phyloP scores from a whole-genome alignment of 202 grass and related monocot species.

The Tripidium arundinaceum region DNA sequence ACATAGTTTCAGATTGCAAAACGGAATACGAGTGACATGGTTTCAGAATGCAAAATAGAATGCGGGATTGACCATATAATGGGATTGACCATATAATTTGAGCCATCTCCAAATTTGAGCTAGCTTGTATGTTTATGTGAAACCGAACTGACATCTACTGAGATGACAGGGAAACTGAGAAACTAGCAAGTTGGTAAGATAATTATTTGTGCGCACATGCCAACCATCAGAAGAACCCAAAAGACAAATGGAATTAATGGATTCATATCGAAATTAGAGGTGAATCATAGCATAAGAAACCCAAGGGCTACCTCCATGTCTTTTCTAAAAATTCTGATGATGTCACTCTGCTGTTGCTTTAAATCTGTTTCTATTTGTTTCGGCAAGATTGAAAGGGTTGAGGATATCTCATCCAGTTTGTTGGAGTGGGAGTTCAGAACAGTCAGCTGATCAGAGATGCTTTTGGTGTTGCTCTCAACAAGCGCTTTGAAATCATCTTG shows the following conservation, averaged over 20 bases:
- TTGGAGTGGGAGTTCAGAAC: slow-evolving; percentile 45
- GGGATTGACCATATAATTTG: background rate
- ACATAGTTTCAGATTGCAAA: slow-evolving; percentile 8
- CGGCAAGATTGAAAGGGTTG: slow-evolving; percentile 44
- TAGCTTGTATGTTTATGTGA: background rate
- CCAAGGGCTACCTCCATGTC: slow-evolving; percentile 62
- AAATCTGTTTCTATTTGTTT: slow-evolving; percentile 53
- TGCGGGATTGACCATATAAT: too few relatives aligned
- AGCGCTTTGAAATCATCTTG: slow-evolving; percentile 65
- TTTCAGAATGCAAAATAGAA: slow-evolving; percentile 8
- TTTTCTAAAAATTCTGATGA: slow-evolving; percentile 49
- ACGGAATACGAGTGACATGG: background rate
- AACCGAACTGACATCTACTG: background rate
- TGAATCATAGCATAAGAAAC: slow-evolving; percentile 10
- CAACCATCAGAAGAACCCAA: background rate
- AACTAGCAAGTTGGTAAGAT: slow-evolving; percentile 1
- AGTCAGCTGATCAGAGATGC: slow-evolving; percentile 46
- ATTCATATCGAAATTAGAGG: slow-evolving; percentile 15
- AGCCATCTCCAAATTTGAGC: background rate
- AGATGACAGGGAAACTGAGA: background rate
- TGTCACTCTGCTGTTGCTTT: slow-evolving; percentile 55
- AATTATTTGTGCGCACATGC: background rate
- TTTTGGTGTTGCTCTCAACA: slow-evolving; percentile 42
- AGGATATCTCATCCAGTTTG: slow-evolving; percentile 71
- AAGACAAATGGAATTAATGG: slow-evolving; percentile 17